These are phyloP conservation scores for Globisporangium carolinianum DNA, from an alignment of 352 stramenopile genomes.

Conservation along the genomic window DNA sequence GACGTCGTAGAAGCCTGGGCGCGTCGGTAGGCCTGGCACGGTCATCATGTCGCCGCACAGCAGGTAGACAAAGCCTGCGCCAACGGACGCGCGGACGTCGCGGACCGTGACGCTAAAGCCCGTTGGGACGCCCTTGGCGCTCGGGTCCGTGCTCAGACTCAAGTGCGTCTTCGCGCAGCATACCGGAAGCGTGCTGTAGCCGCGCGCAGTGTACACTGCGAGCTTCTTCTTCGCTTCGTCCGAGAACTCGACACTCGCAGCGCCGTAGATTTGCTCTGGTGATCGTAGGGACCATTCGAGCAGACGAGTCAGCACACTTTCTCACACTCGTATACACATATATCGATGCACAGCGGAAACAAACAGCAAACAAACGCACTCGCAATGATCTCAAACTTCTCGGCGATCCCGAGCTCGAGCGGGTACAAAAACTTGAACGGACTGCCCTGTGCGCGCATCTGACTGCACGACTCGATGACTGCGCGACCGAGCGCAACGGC, in stretches of 20 bases:
- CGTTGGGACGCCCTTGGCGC: constrained; percentile 91
- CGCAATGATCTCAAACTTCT: constrained; percentile 96
- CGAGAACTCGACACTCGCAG: constrained; percentile 91
- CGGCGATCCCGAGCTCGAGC: constrained; percentile 83
- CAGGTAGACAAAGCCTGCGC: constrained; percentile 95
- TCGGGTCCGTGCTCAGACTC: constrained; percentile 93
- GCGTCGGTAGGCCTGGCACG: constrained; percentile 96
- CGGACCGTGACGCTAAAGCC: constrained; percentile 92
- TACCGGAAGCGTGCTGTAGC: constrained; percentile 81
- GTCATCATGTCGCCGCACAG: constrained; percentile 98
- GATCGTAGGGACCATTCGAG: not conserved
- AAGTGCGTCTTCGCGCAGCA: constrained; percentile 99
- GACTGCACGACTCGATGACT: constrained; percentile 89
- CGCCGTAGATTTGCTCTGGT: constrained; percentile 95
- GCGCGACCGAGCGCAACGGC: constrained; percentile 89
- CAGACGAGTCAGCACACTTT: no score
- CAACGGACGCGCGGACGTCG: constrained; percentile 93
- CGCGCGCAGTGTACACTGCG: constrained; percentile 78
- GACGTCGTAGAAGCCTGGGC: constrained; percentile 98
- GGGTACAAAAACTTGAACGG: constrained; percentile 96
- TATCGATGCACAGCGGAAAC: constrained; percentile 1
- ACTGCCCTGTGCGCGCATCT: constrained; percentile 63
- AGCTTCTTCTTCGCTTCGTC: constrained; percentile 93
- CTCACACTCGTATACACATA: no score
- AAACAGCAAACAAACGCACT: constrained; percentile 88